A percentile compares a stretch with the other conserved stretches of the same genome.
Evolutionary conservation across 805 yeast genomes (phyloP).

Genomic region (Metschnikowia lochheadii): DNA sequence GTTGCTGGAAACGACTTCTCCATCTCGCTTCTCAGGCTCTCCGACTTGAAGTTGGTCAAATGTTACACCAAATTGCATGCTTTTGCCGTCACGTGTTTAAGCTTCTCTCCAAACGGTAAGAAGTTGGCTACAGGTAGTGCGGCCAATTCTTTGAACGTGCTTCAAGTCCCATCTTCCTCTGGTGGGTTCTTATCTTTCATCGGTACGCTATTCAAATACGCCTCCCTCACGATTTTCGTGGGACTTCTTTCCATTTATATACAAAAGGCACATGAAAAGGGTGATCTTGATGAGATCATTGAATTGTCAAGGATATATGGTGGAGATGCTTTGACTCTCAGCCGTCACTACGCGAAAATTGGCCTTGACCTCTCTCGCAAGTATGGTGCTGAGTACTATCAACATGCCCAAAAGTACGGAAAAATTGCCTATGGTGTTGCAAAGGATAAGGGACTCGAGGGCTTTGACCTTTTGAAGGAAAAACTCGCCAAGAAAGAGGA

Average conservation of each 20-base stretch:
- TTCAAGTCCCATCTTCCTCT: conserved; percentile 10
- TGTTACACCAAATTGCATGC: conserved; percentile 60
- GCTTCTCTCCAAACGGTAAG: conserved; percentile 65
- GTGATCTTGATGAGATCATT: conserved; percentile 27
- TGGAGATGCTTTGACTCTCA: conserved; percentile 8
- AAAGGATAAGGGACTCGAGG: conserved; percentile 11
- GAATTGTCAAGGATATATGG: conserved; percentile 21
- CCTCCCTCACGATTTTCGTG: conserved; percentile 31
- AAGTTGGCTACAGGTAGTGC: conserved; percentile 72
- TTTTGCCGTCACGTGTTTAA: conserved; percentile 72
- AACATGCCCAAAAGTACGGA: conserved; percentile 22
- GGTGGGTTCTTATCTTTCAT: conserved; percentile 28
- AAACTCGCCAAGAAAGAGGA: conserved; percentile 26
- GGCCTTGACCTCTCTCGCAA: conserved; percentile 14
- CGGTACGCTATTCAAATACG: conserved; percentile 30
- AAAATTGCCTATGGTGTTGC: conserved; percentile 17
- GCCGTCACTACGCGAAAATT: conserved; percentile 12
- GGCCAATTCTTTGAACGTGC: conserved; percentile 66
- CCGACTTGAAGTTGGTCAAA: conserved; percentile 49
- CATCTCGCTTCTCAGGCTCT: conserved; percentile 49
- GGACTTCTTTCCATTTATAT: conserved; percentile 29
- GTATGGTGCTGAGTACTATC: conserved; percentile 18
- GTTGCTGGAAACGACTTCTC: conserved; percentile 67
- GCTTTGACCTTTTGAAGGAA: conserved; percentile 26
- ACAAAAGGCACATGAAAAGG: conserved; percentile 34